These are phyloP conservation scores for Diaporthe ilicicola DNA, from an alignment of 2,329 filamentous ascomycete genomes.

Conservation along the genomic window DNA sequence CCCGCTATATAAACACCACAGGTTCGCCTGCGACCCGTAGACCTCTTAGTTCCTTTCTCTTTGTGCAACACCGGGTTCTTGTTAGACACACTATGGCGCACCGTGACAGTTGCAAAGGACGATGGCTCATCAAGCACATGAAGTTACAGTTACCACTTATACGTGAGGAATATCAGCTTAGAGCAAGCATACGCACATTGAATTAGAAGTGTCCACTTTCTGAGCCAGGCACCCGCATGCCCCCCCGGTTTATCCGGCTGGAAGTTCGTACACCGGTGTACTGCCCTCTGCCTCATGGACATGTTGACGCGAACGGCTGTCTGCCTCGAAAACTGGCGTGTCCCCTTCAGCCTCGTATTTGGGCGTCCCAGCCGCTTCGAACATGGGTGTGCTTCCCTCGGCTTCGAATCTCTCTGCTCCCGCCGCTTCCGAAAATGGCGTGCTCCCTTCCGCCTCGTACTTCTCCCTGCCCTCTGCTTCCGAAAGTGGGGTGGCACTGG, in stretches of 20 bases:
- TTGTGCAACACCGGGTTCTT: no score
- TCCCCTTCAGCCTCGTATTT: slow-evolving; percentile 1
- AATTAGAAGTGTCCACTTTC: background rate
- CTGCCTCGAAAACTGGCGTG: background rate
- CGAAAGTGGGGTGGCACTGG: background rate
- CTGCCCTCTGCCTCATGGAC: slow-evolving; percentile 3
- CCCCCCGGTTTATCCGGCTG: background rate
- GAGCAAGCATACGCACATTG: background rate
- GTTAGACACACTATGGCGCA: no score
- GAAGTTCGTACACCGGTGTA: background rate
- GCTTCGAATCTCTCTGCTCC: background rate
- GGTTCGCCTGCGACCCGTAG: no score
- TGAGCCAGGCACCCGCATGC: background rate
- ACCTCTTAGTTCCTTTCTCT: no score
- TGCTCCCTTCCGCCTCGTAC: slow-evolving; percentile 12
- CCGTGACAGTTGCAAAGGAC: background rate
- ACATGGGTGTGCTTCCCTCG: background rate
- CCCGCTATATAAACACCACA: no score
- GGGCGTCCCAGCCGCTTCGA: slow-evolving; percentile 10
- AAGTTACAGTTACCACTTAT: background rate
- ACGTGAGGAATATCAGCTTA: background rate
- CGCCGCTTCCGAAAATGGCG: background rate
- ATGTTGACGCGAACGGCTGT: background rate
- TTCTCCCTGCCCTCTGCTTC: slow-evolving; percentile 11
- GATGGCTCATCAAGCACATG: background rate